phyloP scores from a whole-genome alignment of 2,329 filamentous ascomycete genomes.

The Colletotrichum melonis region DNA sequence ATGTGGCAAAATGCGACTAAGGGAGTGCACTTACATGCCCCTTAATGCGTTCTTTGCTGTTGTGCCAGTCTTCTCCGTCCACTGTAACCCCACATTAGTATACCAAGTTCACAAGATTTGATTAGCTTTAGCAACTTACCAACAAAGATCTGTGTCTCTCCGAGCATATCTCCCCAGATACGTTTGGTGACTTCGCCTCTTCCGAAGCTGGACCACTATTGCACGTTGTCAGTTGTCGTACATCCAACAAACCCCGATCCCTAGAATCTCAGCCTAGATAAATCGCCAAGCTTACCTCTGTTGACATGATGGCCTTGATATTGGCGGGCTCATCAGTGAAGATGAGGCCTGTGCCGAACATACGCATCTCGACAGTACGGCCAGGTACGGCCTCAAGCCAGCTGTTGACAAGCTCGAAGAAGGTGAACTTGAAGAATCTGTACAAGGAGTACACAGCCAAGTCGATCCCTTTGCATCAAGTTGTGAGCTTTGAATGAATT shows the following conservation, averaged over 20 bases:
- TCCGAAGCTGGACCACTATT: background rate
- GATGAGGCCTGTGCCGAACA: background rate
- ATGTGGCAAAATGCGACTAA: too few species aligned
- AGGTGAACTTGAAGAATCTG: background rate
- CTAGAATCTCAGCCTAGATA: background rate
- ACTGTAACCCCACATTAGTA: background rate
- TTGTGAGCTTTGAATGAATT: background rate
- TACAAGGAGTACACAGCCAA: background rate
- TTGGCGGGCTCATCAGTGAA: background rate
- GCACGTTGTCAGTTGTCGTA: background rate
- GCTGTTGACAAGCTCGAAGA: background rate
- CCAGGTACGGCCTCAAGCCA: background rate
- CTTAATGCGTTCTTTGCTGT: background rate
- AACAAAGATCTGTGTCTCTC: background rate
- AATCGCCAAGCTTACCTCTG: background rate
- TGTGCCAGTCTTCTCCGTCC: background rate
- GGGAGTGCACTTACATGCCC: background rate
- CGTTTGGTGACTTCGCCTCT: background rate
- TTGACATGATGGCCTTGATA: background rate
- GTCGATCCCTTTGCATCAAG: background rate
- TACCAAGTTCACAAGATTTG: background rate
- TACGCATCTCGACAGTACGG: background rate
- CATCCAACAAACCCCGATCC: background rate
- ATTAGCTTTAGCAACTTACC: background rate
- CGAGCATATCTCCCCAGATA: background rate